These are phyloP conservation scores for Ceratocystis cacaofunesta DNA, from an alignment of 2,329 filamentous ascomycete genomes.

Conservation along the genomic window DNA sequence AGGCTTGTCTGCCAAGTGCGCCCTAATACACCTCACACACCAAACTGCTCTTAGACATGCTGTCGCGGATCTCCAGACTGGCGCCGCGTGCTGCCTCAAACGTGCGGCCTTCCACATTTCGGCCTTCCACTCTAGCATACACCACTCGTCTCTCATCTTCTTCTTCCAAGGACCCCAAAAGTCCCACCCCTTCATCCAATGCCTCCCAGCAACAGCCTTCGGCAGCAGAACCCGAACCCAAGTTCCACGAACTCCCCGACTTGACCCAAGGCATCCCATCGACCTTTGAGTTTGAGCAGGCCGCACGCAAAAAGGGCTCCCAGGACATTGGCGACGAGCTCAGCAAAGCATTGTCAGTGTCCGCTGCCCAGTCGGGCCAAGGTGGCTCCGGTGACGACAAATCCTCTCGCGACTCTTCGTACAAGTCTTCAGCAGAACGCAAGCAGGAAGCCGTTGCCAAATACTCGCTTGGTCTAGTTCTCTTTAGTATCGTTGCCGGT, in stretches of 20 bases:
- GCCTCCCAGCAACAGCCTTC: background rate
- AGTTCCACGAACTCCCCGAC: slow-evolving; percentile 62
- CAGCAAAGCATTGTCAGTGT: slow-evolving; percentile 22
- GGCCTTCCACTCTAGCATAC: slow-evolving; percentile 14
- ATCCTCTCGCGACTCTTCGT: slow-evolving; percentile 61
- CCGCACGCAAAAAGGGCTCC: slow-evolving; percentile 18
- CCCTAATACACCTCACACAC: background rate
- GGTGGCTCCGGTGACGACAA: slow-evolving; percentile 23
- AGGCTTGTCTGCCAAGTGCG: background rate
- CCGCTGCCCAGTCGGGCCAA: slow-evolving; percentile 24
- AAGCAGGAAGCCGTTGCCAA: slow-evolving; percentile 63
- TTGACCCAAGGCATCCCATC: slow-evolving; percentile 90
- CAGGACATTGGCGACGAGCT: slow-evolving; percentile 23
- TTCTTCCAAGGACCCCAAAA: background rate
- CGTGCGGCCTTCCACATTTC: slow-evolving; percentile 17
- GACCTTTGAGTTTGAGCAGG: slow-evolving; percentile 65
- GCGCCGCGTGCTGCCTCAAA: slow-evolving; percentile 15
- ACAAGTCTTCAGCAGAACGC: slow-evolving; percentile 80
- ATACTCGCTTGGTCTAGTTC: slow-evolving; percentile 51
- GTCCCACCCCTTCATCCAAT: background rate
- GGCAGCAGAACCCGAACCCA: slow-evolving; percentile 21
- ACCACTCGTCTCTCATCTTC: background rate
- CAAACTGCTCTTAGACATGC: background rate
- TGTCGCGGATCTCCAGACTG: slow-evolving; percentile 5
- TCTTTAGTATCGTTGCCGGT: slow-evolving; percentile 40